phyloP scores from a whole-genome alignment of 192 early-diverging fungal genomes.

The Lobosporangium transversale region DNA sequence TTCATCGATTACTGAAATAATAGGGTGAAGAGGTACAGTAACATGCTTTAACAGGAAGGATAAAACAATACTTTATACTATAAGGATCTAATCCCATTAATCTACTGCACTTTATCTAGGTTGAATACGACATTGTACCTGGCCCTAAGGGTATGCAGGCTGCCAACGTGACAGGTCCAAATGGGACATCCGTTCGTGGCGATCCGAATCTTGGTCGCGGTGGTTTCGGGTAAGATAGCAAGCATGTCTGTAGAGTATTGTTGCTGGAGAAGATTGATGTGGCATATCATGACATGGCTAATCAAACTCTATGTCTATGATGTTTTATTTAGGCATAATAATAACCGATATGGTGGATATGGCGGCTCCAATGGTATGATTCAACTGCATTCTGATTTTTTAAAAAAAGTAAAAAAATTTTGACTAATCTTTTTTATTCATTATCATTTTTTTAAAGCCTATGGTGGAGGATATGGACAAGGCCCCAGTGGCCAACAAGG shows the following conservation, averaged over 20 bases:
- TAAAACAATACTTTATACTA: not conserved
- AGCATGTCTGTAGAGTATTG: too few species aligned
- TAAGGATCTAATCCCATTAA: not conserved
- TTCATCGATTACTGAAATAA: too few species aligned
- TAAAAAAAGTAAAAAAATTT: not conserved
- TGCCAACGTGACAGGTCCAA: slow-evolving; percentile 81
- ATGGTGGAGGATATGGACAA: slow-evolving; percentile 38
- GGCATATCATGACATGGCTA: too few species aligned
- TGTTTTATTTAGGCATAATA: not conserved
- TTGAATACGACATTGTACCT: slow-evolving; percentile 75
- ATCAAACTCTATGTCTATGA: too few species aligned
- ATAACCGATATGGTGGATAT: slow-evolving; percentile 37
- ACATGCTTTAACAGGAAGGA: not conserved
- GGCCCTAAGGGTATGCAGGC: slow-evolving; percentile 90
- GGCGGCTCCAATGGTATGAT: slow-evolving; percentile 43
- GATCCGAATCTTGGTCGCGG: slow-evolving; percentile 68
- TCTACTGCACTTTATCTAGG: slow-evolving; percentile 48
- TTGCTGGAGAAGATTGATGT: too few species aligned
- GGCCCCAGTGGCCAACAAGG: slow-evolving; percentile 20
- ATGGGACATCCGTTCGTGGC: slow-evolving; percentile 76
- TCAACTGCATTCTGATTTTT: not conserved
- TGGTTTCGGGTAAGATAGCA: slow-evolving; percentile 38
- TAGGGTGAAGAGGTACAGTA: slow-evolving; percentile 62
- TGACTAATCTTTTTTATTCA: not conserved
- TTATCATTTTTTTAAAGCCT: not conserved